Conservation (phyloP, 495 filamentous ascomycete genomes). For the Saxispiralis lemnorum region DNA sequence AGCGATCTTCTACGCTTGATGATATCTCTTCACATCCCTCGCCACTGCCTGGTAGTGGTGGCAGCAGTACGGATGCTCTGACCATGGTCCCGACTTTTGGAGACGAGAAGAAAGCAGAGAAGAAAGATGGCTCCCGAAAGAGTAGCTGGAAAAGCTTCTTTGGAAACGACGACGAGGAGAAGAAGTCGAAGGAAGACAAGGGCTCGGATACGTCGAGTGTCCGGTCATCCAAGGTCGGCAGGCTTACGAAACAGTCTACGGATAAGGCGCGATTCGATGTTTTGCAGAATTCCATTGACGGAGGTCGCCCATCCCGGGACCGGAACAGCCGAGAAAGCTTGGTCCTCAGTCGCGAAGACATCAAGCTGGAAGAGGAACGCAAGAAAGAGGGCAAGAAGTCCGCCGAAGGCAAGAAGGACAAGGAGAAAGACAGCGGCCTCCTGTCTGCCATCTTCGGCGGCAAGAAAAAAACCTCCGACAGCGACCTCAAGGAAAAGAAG, state of each 20-base stretch:
- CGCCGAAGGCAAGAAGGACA: constrained; percentile 70
- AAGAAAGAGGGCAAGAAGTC: constrained; percentile 62
- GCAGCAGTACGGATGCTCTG: constrained; percentile 54
- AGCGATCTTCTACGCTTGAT: constrained; percentile 27
- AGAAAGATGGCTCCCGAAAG: constrained; percentile 46
- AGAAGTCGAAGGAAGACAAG: constrained; percentile 36
- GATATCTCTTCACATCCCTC: constrained; percentile 47
- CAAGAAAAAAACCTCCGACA: constrained; percentile 63
- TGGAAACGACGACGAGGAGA: constrained; percentile 52
- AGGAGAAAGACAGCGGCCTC: constrained; percentile 73
- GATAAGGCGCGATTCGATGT: constrained; percentile 69
- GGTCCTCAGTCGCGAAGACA: constrained; percentile 55
- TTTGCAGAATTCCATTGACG: constrained; percentile 63
- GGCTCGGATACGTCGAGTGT: constrained; percentile 28
- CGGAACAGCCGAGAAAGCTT: constrained; percentile 56
- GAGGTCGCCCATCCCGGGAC: constrained; percentile 22
- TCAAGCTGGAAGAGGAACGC: constrained; percentile 64
- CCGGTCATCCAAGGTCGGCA: constrained; percentile 24
- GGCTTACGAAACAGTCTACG: constrained; percentile 38
- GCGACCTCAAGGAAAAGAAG: constrained; percentile 49
- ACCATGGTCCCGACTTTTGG: constrained; percentile 68
- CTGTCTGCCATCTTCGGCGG: constrained; percentile 81
- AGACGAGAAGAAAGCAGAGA: constrained; percentile 47
- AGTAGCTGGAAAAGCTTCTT: constrained; percentile 73
- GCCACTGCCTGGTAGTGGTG: constrained; percentile 47